A percentile compares a stretch with the other conserved stretches of the same genome.
Conservation (phyloP, 2,329 filamentous ascomycete species). For the Apiospora marii region DNA sequence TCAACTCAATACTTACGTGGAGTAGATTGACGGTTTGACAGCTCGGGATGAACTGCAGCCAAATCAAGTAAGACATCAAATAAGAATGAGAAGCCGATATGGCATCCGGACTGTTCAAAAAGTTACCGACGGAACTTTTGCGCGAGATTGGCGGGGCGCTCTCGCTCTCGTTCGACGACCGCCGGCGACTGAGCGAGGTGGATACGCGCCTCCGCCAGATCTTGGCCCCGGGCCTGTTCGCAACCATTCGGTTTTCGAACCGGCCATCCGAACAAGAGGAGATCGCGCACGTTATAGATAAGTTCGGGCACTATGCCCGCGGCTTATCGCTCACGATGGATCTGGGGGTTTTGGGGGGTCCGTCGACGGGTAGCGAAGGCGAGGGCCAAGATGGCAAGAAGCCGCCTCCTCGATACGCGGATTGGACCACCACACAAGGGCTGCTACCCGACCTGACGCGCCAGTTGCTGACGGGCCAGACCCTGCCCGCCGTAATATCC, state of each 20-base stretch:
- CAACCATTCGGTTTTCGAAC: not conserved
- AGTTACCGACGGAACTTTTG: not conserved
- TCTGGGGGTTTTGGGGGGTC: not conserved
- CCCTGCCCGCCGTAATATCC: too few relatives aligned
- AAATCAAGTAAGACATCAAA: too few relatives aligned
- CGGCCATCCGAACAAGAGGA: not conserved
- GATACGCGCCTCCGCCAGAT: not conserved
- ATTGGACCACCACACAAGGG: too few relatives aligned
- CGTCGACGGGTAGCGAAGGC: not conserved
- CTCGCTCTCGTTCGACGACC: not conserved
- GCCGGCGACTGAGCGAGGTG: not conserved
- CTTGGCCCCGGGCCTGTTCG: not conserved
- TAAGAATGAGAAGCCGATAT: not conserved
- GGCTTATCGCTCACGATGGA: not conserved
- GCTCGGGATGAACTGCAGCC: too few relatives aligned
- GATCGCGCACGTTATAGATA: not conserved
- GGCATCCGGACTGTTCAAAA: not conserved
- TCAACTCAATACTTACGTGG: too few relatives aligned
- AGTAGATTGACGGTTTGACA: too few relatives aligned
- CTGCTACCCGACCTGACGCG: too few relatives aligned
- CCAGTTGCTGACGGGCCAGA: too few relatives aligned
- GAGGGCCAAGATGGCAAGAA: not conserved
- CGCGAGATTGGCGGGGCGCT: not conserved
- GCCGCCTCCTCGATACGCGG: too few relatives aligned
- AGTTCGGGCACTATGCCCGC: not conserved